Conservation (phyloP, 2,329 filamentous ascomycete species). For the Hypoxylon sp. region DNA sequence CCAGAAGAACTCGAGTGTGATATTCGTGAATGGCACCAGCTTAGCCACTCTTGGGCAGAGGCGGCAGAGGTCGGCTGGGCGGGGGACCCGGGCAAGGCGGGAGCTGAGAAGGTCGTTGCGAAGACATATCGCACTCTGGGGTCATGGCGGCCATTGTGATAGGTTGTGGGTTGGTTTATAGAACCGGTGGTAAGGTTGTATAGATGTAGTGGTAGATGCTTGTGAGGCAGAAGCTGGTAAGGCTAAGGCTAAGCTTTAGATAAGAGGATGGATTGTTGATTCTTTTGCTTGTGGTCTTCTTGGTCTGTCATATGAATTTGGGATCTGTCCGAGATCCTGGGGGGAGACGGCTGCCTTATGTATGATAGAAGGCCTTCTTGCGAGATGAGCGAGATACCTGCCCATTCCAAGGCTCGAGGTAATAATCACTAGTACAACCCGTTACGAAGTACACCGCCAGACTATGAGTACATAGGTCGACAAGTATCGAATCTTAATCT, state of each 20-base stretch:
- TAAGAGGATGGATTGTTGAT: slow-evolving; percentile 4
- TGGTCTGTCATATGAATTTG: slow-evolving; percentile 45
- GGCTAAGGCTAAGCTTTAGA: slow-evolving; percentile 24
- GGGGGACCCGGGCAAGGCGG: slow-evolving; percentile 76
- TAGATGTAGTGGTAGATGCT: slow-evolving; percentile 17
- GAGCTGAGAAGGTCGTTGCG: slow-evolving; percentile 73
- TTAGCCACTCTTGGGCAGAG: slow-evolving; percentile 72
- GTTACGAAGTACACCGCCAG: slow-evolving; percentile 51
- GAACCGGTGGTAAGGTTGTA: slow-evolving; percentile 13
- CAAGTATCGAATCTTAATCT: slow-evolving; percentile 45
- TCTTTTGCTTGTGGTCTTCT: slow-evolving; percentile 33
- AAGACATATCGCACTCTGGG: slow-evolving; percentile 62
- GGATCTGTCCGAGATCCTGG: slow-evolving; percentile 34
- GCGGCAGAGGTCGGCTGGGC: slow-evolving; percentile 73
- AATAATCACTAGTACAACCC: slow-evolving; percentile 44
- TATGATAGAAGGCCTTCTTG: slow-evolving; percentile 49
- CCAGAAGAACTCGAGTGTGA: slow-evolving; percentile 28
- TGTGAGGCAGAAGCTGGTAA: slow-evolving; percentile 18
- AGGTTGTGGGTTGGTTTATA: slow-evolving; percentile 36
- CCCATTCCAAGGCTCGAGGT: slow-evolving; percentile 38
- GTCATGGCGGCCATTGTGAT: slow-evolving; percentile 49
- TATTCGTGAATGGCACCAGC: slow-evolving; percentile 27
- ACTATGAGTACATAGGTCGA: slow-evolving; percentile 42
- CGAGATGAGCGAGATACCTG: slow-evolving; percentile 44
- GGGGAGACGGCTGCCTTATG: slow-evolving; percentile 50